phyloP scores from a whole-genome alignment of 768 basidiomycete species.

The Rhizopogon rudus region DNA sequence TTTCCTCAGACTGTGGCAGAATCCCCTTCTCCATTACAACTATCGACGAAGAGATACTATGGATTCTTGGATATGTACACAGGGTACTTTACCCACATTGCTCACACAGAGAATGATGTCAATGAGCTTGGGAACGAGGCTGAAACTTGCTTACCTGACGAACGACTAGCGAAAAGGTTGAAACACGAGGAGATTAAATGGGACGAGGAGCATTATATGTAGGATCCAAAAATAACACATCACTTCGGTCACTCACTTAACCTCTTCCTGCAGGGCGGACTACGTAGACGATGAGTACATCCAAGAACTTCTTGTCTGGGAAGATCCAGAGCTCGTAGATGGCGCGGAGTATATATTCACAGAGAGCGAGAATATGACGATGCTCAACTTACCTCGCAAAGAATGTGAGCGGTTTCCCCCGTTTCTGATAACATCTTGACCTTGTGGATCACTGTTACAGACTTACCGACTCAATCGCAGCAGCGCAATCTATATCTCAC shows the following conservation, averaged over 20 bases:
- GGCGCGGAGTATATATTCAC: slow-evolving; percentile 47
- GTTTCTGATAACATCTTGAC: neutral
- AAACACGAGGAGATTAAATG: slow-evolving; percentile 72
- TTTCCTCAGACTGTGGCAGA: slow-evolving; percentile 58
- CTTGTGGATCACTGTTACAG: slow-evolving; percentile 31
- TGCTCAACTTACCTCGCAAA: slow-evolving; percentile 51
- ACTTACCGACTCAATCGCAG: slow-evolving; percentile 53
- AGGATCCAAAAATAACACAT: slow-evolving; percentile 19
- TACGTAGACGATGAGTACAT: slow-evolving; percentile 75
- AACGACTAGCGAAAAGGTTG: slow-evolving; percentile 50
- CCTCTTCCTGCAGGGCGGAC: slow-evolving; percentile 58
- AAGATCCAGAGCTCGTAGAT: slow-evolving; percentile 43
- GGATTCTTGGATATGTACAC: slow-evolving; percentile 75
- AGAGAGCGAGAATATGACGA: slow-evolving; percentile 64
- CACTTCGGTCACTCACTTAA: slow-evolving; percentile 1
- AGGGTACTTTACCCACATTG: slow-evolving; percentile 70
- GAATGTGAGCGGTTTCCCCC: slow-evolving; percentile 37
- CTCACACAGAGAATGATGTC: slow-evolving; percentile 75
- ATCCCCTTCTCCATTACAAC: slow-evolving; percentile 30
- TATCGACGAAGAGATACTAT: slow-evolving; percentile 48
- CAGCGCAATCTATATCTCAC: slow-evolving; percentile 63
- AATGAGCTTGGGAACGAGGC: slow-evolving; percentile 71
- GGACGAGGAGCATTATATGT: slow-evolving; percentile 86
- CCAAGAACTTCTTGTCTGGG: slow-evolving; percentile 63
- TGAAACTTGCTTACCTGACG: slow-evolving; percentile 47